phyloP scores from a whole-genome alignment of 768 basidiomycete genomes.

The Strobilomyces dryophilus region DNA sequence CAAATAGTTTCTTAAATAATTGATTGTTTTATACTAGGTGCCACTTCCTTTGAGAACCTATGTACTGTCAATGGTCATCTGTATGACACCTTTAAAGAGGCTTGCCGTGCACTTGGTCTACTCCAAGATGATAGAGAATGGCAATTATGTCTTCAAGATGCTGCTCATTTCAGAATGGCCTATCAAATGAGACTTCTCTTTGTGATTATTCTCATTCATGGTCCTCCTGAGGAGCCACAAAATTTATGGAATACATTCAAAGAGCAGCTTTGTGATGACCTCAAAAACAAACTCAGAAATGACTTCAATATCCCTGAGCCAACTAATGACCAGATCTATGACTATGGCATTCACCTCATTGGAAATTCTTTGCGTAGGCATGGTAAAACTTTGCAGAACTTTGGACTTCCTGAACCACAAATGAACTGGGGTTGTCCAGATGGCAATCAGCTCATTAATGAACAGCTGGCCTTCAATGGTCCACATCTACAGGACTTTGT shows the following conservation, averaged over 20 bases:
- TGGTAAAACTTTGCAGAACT: neutral
- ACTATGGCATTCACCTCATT: neutral
- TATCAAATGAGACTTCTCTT: neutral
- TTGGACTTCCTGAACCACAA: neutral
- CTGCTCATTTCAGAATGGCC: slow-evolving; percentile 8
- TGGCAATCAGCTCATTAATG: slow-evolving; percentile 17
- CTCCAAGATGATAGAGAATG: slow-evolving; percentile 49
- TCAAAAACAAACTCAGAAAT: neutral
- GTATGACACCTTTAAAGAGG: slow-evolving; percentile 34
- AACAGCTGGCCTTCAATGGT: slow-evolving; percentile 2
- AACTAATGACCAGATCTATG: neutral
- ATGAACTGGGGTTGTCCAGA: slow-evolving; percentile 7
- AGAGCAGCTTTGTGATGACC: slow-evolving; percentile 8
- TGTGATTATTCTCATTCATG: neutral
- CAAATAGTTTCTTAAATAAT: neutral
- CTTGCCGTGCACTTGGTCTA: slow-evolving; percentile 40
- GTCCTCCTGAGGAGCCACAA: slow-evolving; percentile 29
- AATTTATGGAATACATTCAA: neutral
- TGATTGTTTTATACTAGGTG: neutral
- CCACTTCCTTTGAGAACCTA: slow-evolving; percentile 6
- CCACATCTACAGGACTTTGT: neutral
- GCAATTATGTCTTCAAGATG: slow-evolving; percentile 39
- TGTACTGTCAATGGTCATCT: slow-evolving; percentile 3
- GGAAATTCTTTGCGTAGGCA: neutral
- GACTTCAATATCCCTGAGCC: neutral